Percentiles rank a stretch among this genome's conserved stretches.
Evolutionary conservation across 371 early-diverging fungal species (phyloP).

Genomic region (Amoeboaphelidium protococcarum): DNA sequence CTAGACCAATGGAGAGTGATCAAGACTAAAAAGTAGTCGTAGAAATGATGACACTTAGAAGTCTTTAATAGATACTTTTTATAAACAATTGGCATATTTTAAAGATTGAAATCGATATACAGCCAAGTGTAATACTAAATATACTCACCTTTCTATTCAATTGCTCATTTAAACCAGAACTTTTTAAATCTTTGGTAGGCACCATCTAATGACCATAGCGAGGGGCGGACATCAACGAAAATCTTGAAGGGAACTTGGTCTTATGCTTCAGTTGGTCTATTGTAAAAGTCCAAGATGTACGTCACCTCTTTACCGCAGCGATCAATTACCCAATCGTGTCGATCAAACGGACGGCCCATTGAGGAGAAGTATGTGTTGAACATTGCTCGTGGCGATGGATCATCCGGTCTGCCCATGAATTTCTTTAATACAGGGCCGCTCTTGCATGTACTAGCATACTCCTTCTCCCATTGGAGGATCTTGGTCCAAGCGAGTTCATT

Average conservation of each 20-base stretch:
- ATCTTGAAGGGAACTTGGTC: not conserved
- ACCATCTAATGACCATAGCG: not conserved
- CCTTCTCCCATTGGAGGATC: constrained; percentile 69
- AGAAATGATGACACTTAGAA: too few relatives aligned
- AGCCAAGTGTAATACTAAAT: too few relatives aligned
- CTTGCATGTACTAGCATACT: constrained; percentile 20
- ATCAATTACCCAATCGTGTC: constrained; percentile 92
- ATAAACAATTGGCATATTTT: too few relatives aligned
- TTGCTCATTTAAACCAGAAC: too few relatives aligned
- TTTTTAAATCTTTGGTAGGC: not conserved
- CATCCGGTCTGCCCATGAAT: constrained; percentile 56
- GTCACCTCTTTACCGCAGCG: constrained; percentile 67
- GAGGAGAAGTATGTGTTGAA: constrained; percentile 7
- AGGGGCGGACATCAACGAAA: not conserved
- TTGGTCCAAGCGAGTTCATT: constrained; percentile 86
- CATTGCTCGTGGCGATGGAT: constrained; percentile 53
- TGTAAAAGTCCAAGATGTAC: constrained; percentile 86
- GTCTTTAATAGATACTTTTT: too few relatives aligned
- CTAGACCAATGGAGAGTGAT: constrained; percentile 18
- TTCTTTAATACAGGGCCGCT: constrained; percentile 41
- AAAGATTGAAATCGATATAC: too few relatives aligned
- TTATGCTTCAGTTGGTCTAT: constrained; percentile 24
- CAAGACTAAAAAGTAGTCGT: too few relatives aligned
- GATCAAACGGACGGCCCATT: constrained; percentile 60
- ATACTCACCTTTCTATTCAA: too few relatives aligned